phyloP scores from a whole-genome alignment of 2,329 filamentous ascomycete species.

The Sordariomycetes sp. region DNA sequence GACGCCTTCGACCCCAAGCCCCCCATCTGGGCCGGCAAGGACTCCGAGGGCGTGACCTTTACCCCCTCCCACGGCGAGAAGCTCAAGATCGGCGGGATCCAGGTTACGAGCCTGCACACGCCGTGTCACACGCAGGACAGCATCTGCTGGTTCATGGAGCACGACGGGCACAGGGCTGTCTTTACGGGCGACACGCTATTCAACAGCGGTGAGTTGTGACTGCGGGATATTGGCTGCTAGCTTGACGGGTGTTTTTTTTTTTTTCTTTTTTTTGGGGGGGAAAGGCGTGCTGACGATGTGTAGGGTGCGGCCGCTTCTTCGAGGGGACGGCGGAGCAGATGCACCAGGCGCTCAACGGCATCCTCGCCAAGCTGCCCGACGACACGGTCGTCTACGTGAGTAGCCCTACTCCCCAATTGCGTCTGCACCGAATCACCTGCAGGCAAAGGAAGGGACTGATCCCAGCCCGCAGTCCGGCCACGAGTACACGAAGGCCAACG shows the following conservation, averaged over 20 bases:
- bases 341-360: constrained; percentile 84
- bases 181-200: constrained; percentile 97
- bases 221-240: background rate
- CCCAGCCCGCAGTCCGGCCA: constrained; percentile 60
- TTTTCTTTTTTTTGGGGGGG: too few relatives aligned
- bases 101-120: constrained; percentile 79
- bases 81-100: constrained; percentile 75
- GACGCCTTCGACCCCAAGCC: constrained; percentile 40
- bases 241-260: background rate
- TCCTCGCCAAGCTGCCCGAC: constrained; percentile 66
- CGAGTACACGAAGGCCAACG: constrained; percentile 96
- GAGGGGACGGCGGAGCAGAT: constrained; percentile 84
- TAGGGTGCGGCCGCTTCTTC: constrained; percentile 91
- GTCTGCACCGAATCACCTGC: background rate
- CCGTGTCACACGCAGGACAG: constrained; percentile 98
- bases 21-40: constrained; percentile 74
- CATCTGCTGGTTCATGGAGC: constrained; percentile 88
- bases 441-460: background rate
- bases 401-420: constrained; percentile 8
- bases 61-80: constrained; percentile 63
- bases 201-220: constrained; percentile 53
- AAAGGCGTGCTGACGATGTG: background rate
- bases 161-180: constrained; percentile 60
- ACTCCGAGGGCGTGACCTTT: constrained; percentile 68
- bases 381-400: constrained; percentile 84